Evolutionary conservation across 2,329 filamentous ascomycete genomes (phyloP).

Genomic region (Cytospora schulzeri): DNA sequence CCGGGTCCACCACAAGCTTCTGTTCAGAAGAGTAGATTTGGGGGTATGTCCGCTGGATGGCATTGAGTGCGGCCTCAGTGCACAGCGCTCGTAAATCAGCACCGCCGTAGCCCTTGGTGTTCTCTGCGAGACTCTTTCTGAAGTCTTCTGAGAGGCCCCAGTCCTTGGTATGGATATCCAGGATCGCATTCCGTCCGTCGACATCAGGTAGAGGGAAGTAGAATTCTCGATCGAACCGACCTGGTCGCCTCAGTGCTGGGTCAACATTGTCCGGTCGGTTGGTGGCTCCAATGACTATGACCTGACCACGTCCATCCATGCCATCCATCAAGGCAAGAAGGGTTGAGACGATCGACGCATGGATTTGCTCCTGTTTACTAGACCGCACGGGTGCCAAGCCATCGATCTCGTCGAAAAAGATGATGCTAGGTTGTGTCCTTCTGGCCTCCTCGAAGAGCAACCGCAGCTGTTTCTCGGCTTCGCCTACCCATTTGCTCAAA

Average conservation of each 20-base stretch:
- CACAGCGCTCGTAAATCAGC: slow-evolving; percentile 92
- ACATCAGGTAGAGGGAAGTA: slow-evolving; percentile 92
- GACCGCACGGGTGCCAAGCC: slow-evolving; percentile 93
- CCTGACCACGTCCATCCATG: slow-evolving; percentile 97
- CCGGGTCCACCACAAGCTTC: slow-evolving; percentile 85
- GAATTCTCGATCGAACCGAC: slow-evolving; percentile 95
- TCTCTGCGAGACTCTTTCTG: slow-evolving; percentile 79
- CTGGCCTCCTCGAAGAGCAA: slow-evolving; percentile 94
- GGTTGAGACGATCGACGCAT: slow-evolving; percentile 95
- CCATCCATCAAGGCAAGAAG: slow-evolving; percentile 94
- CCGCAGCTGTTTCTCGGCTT: slow-evolving; percentile 92
- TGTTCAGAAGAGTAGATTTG: slow-evolving; percentile 92
- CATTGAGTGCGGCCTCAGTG: slow-evolving; percentile 93
- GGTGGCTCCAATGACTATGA: slow-evolving; percentile 98
- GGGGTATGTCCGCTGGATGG: slow-evolving; percentile 92
- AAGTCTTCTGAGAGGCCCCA: slow-evolving; percentile 83
- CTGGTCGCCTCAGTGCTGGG: slow-evolving; percentile 88
- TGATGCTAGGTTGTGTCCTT: slow-evolving; percentile 96
- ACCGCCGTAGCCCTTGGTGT: slow-evolving; percentile 96
- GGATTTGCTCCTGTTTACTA: slow-evolving; percentile 98
- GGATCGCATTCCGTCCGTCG: slow-evolving; percentile 78
- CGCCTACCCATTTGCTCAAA: slow-evolving; percentile 97
- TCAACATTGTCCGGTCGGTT: slow-evolving; percentile 97
- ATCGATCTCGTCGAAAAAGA: slow-evolving; percentile 99
- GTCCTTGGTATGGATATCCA: slow-evolving; percentile 92